Percentiles rank a stretch among this genome's conserved stretches.
phyloP scores from a whole-genome alignment of 2,329 filamentous ascomycete genomes.

The Plenodomus biglobosus region DNA sequence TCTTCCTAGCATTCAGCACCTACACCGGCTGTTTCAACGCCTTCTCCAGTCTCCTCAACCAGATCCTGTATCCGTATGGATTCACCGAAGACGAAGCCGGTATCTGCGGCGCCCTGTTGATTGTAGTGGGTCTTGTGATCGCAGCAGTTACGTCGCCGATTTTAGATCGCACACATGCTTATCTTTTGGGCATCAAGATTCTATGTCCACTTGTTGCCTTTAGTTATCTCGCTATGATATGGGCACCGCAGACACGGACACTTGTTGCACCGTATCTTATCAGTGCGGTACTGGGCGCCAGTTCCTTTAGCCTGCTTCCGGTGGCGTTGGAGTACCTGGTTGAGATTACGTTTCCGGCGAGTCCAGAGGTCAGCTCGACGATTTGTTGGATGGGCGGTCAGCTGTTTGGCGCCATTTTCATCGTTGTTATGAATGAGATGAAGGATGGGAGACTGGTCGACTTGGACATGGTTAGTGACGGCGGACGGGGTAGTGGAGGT shows the following conservation, averaged over 20 bases:
- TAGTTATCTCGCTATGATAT: conserved; percentile 77
- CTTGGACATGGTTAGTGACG: conserved; percentile 30
- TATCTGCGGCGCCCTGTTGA: conserved; percentile 85
- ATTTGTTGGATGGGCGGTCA: conserved; percentile 87
- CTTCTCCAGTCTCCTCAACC: conserved; percentile 82
- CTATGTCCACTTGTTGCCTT: conserved; percentile 73
- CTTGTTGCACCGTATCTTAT: conserved; percentile 73
- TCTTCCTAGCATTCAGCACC: conserved; percentile 76
- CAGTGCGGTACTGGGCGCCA: conserved; percentile 73
- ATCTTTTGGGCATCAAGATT: conserved; percentile 70
- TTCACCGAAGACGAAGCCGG: conserved; percentile 83
- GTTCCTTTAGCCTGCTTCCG: conserved; percentile 78
- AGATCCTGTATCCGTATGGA: conserved; percentile 83
- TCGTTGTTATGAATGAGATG: conserved; percentile 78
- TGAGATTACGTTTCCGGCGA: conserved; percentile 83
- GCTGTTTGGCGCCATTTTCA: conserved; percentile 79
- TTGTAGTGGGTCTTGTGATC: conserved; percentile 79
- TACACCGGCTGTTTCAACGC: conserved; percentile 96
- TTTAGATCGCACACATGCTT: conserved; percentile 81
- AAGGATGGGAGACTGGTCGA: conserved; percentile 45
- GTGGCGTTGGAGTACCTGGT: conserved; percentile 84
- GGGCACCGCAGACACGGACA: conserved; percentile 67
- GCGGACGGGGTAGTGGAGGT: conserved; percentile 21
- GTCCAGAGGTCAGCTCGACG: conserved; percentile 80
- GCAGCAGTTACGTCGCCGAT: conserved; percentile 78